Percentiles rank a stretch among this genome's conserved stretches.
phyloP scores from a whole-genome alignment of 306 rosid species.

The Vigna mungo region DNA sequence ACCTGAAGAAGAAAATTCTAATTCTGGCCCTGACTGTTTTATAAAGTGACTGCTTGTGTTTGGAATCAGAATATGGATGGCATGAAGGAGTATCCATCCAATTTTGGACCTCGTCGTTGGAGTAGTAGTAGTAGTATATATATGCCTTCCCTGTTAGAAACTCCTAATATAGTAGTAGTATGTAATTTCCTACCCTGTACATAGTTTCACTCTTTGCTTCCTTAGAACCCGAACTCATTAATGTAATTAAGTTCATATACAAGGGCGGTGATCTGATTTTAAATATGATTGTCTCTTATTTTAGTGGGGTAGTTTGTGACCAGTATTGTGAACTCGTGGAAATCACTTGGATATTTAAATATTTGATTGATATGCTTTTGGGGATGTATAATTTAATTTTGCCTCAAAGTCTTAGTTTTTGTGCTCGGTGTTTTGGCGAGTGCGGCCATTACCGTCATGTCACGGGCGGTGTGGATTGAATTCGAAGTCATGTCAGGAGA shows the following conservation, averaged over 20 bases:
- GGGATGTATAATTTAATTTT: conserved; percentile 24
- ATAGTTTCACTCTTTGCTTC: conserved; percentile 41
- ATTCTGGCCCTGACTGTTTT: conserved; percentile 39
- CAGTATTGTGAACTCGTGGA: conserved; percentile 31
- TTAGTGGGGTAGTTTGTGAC: conserved; percentile 27
- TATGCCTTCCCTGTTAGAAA: conserved; percentile 43
- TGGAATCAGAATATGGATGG: conserved; percentile 54
- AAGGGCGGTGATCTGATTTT: conserved; percentile 43
- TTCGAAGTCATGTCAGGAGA: conserved; percentile 33
- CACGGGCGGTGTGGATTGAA: conserved; percentile 36
- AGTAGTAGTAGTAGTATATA: conserved; percentile 48
- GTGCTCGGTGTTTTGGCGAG: neutral
- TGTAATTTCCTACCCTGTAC: conserved; percentile 56
- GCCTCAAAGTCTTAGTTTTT: neutral
- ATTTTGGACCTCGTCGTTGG: conserved; percentile 64
- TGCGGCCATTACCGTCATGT: neutral
- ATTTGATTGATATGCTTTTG: conserved; percentile 33
- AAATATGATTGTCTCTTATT: conserved; percentile 31
- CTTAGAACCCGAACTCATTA: conserved; percentile 44
- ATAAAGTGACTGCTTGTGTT: conserved; percentile 37
- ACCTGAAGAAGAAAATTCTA: conserved; percentile 50
- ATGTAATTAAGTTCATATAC: conserved; percentile 56
- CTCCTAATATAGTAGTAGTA: conserved; percentile 40
- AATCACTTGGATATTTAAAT: conserved; percentile 39
- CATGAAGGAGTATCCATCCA: conserved; percentile 50